Conservation (phyloP, 768 basidiomycete genomes). For the Calocybe gangraenosa region DNA sequence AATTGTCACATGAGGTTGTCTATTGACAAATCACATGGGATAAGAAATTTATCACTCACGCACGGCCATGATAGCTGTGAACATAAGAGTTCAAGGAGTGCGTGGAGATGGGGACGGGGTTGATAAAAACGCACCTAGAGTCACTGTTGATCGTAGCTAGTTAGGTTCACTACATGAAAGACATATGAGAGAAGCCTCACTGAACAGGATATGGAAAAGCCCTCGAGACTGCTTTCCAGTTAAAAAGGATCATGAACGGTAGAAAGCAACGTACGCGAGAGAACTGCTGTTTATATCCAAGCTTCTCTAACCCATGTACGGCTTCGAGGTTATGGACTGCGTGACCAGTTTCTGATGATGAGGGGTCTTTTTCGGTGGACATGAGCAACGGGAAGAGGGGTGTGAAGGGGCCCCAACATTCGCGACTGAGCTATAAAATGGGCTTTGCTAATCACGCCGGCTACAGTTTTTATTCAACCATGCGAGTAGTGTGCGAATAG, state of each 20-base stretch:
- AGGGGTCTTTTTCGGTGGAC: constrained; percentile 1
- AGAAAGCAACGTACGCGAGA: constrained; percentile 33
- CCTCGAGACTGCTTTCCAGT: constrained; percentile 39
- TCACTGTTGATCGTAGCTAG: constrained; percentile 30
- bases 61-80: constrained; percentile 55
- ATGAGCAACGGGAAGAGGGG: background rate
- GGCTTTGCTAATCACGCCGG: too few species aligned
- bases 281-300: constrained; percentile 56
- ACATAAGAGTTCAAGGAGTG: constrained; percentile 3
- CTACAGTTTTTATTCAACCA: too few species aligned
- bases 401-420: too few species aligned
- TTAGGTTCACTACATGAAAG: background rate
- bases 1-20: background rate
- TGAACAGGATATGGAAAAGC: constrained; percentile 49
- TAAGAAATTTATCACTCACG: constrained; percentile 33
- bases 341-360: background rate
- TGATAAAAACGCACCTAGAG: constrained; percentile 39
- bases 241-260: background rate
- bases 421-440: too few species aligned
- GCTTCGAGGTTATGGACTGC: constrained; percentile 7
- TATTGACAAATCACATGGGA: background rate
- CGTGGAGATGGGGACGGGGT: background rate
- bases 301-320: constrained; percentile 37
- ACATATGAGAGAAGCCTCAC: constrained; percentile 26
- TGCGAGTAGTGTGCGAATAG: too few species aligned